Conservation (phyloP, 495 filamentous ascomycete species). For the Penicillium mononematosum region DNA sequence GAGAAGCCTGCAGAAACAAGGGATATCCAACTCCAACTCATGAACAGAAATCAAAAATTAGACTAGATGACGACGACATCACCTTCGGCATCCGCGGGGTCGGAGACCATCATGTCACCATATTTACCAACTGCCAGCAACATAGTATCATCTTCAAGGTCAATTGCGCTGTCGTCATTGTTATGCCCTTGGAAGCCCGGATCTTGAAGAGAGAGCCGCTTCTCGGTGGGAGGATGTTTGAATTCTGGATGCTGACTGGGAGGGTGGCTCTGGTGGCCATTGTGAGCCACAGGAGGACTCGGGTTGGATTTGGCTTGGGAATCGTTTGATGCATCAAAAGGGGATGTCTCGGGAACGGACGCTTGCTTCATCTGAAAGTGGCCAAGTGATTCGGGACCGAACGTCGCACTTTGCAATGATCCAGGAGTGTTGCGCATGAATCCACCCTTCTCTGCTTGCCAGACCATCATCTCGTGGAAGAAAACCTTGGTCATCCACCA, state of each 20-base stretch:
- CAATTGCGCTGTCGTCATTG: slow-evolving; percentile 51
- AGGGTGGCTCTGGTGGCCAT: slow-evolving; percentile 17
- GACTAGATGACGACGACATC: slow-evolving; percentile 49
- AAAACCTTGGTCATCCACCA: slow-evolving; percentile 99
- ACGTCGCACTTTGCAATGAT: slow-evolving; percentile 43
- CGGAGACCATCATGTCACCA: slow-evolving; percentile 50
- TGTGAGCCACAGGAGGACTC: slow-evolving; percentile 11
- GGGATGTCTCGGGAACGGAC: slow-evolving; percentile 10
- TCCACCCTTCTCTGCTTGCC: slow-evolving; percentile 88
- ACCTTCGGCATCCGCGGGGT: slow-evolving; percentile 50
- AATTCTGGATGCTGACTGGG: slow-evolving; percentile 18
- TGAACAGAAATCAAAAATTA: slow-evolving; percentile 21
- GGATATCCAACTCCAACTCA: slow-evolving; percentile 27
- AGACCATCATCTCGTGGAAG: slow-evolving; percentile 92
- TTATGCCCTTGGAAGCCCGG: slow-evolving; percentile 38
- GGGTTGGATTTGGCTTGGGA: slow-evolving; percentile 13
- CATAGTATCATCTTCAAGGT: slow-evolving; percentile 48
- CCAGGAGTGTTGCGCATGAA: slow-evolving; percentile 68
- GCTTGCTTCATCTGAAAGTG: slow-evolving; percentile 28
- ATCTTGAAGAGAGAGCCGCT: slow-evolving; percentile 31
- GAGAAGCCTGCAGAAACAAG: slow-evolving; percentile 19
- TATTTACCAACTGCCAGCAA: slow-evolving; percentile 51
- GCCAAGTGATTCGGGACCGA: slow-evolving; percentile 31
- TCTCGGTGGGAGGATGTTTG: slow-evolving; percentile 22
- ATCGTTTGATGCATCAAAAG: slow-evolving; percentile 15